These are phyloP conservation scores for Nemania sp. DNA, from an alignment of 2,329 filamentous ascomycete species.

Conservation along the genomic window DNA sequence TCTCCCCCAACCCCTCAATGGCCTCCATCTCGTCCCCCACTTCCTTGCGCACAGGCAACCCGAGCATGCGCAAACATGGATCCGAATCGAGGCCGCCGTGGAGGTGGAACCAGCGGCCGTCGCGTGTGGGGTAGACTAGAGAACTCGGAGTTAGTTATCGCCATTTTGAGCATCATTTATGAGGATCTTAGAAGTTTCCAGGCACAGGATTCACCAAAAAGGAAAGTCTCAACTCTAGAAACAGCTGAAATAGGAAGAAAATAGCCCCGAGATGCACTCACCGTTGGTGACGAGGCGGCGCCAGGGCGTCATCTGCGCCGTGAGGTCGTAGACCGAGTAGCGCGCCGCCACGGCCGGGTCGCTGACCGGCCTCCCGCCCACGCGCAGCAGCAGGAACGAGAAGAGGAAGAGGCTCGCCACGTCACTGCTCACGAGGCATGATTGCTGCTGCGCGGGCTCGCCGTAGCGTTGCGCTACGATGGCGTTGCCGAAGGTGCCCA, in stretches of 20 bases:
- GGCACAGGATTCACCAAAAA: too few species aligned
- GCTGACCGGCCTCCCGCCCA: conserved; percentile 41
- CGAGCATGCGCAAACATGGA: conserved; percentile 51
- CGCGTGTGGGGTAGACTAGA: conserved; percentile 53
- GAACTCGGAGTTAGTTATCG: too few species aligned
- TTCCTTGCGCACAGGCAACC: conserved; percentile 46
- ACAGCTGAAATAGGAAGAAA: too few species aligned
- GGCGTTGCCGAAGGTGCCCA: conserved; percentile 48
- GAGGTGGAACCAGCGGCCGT: conserved; percentile 53
- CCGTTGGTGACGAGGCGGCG: conserved; percentile 51
- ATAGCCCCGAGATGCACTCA: too few species aligned
- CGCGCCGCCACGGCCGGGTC: conserved; percentile 44
- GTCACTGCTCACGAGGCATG: conserved; percentile 48
- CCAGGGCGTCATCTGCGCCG: conserved; percentile 47
- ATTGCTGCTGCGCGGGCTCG: conserved; percentile 44
- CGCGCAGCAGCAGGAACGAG: conserved; percentile 46
- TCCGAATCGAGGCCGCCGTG: conserved; percentile 52
- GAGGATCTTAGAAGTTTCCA: too few species aligned
- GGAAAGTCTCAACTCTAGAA: too few species aligned
- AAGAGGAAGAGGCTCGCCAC: conserved; percentile 49
- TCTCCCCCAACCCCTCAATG: conserved; percentile 44
- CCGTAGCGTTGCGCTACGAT: conserved; percentile 43
- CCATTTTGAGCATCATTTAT: too few species aligned
- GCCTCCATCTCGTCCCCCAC: conserved; percentile 48
- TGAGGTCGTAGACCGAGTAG: conserved; percentile 44